Conservation (phyloP, 306 rosid genomes). For the Castanopsis chinensis region DNA sequence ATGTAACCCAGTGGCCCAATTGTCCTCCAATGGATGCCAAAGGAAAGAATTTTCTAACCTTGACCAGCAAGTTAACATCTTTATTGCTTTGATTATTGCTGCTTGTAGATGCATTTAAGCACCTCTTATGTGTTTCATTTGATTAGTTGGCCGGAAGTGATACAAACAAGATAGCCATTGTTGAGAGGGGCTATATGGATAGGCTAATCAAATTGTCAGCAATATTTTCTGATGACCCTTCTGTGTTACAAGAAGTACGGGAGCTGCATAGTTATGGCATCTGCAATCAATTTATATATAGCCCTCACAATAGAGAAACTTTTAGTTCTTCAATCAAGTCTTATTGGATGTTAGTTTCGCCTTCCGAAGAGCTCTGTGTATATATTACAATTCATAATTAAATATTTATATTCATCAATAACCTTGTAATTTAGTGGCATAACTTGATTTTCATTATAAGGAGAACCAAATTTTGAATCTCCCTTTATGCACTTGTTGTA, state of each 20-base stretch:
- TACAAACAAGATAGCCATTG: background rate
- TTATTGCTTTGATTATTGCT: background rate
- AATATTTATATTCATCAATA: no score
- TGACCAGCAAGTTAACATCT: background rate
- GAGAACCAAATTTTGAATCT: no score
- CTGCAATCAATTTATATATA: no score
- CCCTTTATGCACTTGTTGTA: no score
- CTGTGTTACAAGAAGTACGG: conserved; percentile 82
- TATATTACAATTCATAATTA: no score
- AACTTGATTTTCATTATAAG: no score
- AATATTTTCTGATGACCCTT: conserved; percentile 71
- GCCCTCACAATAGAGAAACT: no score
- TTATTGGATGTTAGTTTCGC: no score
- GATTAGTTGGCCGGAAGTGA: conserved; percentile 28
- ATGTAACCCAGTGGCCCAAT: background rate
- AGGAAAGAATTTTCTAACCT: background rate
- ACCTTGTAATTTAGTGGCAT: no score
- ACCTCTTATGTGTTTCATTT: conserved; percentile 27
- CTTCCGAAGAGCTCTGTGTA: no score
- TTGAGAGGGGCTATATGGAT: conserved; percentile 73
- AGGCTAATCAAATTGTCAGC: conserved; percentile 70
- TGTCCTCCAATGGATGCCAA: background rate
- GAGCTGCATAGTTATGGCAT: background rate
- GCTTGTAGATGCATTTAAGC: background rate
- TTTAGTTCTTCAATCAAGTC: no score